phyloP scores from a whole-genome alignment of 768 basidiomycete genomes.

The Suillus ampliporus region DNA sequence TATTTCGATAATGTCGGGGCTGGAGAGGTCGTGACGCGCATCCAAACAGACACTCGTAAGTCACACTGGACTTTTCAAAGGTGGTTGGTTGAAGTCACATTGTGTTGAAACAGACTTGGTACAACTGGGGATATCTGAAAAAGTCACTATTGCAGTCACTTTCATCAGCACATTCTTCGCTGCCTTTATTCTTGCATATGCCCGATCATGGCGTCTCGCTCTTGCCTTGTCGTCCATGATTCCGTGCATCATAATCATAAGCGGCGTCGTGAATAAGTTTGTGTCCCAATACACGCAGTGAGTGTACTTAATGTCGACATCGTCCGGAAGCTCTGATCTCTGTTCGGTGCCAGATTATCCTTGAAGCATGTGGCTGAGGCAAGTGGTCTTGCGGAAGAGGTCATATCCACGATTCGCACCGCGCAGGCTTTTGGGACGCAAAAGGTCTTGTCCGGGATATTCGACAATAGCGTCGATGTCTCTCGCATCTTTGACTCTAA shows the following conservation, averaged over 20 bases:
- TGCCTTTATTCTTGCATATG: conserved; percentile 52
- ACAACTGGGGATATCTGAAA: conserved; percentile 60
- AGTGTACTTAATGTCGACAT: not conserved
- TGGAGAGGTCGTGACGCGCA: conserved; percentile 63
- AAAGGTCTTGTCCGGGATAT: conserved; percentile 46
- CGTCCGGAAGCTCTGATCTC: not conserved
- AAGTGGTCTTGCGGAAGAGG: conserved; percentile 62
- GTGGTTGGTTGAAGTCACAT: not conserved
- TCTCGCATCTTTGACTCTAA: conserved; percentile 42
- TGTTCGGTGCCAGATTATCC: conserved; percentile 31
- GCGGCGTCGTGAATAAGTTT: conserved; percentile 45
- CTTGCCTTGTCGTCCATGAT: conserved; percentile 54
- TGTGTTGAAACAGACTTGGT: conserved; percentile 40
- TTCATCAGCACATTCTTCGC: conserved; percentile 51
- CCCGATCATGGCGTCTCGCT: conserved; percentile 52
- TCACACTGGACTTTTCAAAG: not conserved
- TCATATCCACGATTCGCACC: conserved; percentile 59
- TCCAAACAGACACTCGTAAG: conserved; percentile 30
- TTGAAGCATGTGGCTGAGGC: conserved; percentile 52
- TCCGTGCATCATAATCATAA: conserved; percentile 53
- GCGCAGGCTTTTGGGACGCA: conserved; percentile 63
- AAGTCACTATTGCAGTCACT: conserved; percentile 46
- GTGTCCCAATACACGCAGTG: conserved; percentile 37
- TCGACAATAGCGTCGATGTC: conserved; percentile 47
- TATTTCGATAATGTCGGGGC: conserved; percentile 53